Base-by-base conservation (phyloP, 352 stramenopile genomes). In the Phytophthora uliginosa region DNA sequence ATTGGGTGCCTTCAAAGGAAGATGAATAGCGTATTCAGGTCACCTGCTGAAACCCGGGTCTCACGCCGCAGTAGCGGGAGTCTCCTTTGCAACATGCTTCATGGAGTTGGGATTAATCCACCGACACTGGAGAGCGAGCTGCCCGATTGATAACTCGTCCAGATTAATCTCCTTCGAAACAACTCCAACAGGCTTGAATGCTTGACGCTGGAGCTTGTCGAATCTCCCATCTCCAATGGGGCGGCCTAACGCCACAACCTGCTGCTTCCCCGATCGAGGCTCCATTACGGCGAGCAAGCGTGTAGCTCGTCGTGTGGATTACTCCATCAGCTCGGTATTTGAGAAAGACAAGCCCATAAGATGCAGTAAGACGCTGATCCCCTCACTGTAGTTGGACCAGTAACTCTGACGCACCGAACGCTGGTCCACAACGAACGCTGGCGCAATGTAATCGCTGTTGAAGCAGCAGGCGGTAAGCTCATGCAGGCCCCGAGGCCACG, bases 181-280 rank as follows among this genome's bases (percentile, higher is more conserved):
- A 17, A 24, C 8, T 1, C 53, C 55, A 51, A 79, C 59, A n/a
- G 55, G 36, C 28, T 59, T 54, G 7, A 79, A 33, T 6, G 53
- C 54, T 26, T 47, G 26, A 4, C 17, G 38, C 26, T 70, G 56
- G 28, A 77, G 33, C 8, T 63, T 56, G 48, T 54, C 51, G 45
- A 76, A 79, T 31, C 73, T 66, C 2, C 68, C 73, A n/a, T 79
- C 68, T 24, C 58, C 73, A 36, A 74, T 79, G 3, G 67, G 26
- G 4, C 38, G 50, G 8, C 47, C 45, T 8, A 59, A 28, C 17
- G 64, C 51, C 24, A 51, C 50, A 15, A 48, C 47, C 28, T 62
- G 38, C 33, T 65, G 72, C 18, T 65, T 55, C 24, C 62, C 52
- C n/a, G 34, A 9, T 31, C 36, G 24, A n/a, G 62, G 62, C 62